Evolutionary conservation across 768 basidiomycete genomes (phyloP), one percentile per base, ranked within the genome.

Genomic region (Arthromyces matolae): DNA sequence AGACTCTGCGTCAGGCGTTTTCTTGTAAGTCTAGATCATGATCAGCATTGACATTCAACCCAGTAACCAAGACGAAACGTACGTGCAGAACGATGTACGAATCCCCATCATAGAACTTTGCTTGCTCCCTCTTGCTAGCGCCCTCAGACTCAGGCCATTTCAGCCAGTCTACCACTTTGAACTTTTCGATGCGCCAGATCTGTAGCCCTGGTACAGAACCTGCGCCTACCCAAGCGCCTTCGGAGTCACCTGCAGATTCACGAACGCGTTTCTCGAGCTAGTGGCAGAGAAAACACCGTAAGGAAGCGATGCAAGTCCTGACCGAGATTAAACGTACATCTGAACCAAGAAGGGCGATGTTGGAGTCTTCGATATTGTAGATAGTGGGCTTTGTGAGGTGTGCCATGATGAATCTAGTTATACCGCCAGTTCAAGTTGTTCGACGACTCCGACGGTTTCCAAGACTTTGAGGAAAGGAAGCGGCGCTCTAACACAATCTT

Each of bases 61-160:
- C 4, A 14, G 9, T n/a, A 10, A 33, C 18, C 10, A 13, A 33
- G 32, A 10, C 18, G 32, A 33, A 4, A 62, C 75, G 53, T 52
- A 81, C 82, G 59, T 83, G 70, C 24, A 84, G 64, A n/a, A 84
- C 65, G 45, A 85, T 78, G 54, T 84, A 84, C 1, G 80, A 81
- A 61, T 84, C 81, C 1, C 80, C 84, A 52, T 77, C 73, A 55
- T 82, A 85, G 64, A 84, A 84, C 7, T 67, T 67, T 7, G 83
- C 80, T 36, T 68, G 62, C 13, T 70, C 63, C 18, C 77, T 68
- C 55, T 73, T 64, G 3, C n/a, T n/a, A n/a, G n/a, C n/a, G n/a
- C n/a, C n/a, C n/a, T n/a, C n/a, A n/a, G n/a, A n/a, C n/a, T n/a
- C n/a, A n/a, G n/a, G n/a, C n/a, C n/a, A n/a, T n/a, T n/a, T n/a